phyloP scores from a whole-genome alignment of 2,329 filamentous ascomycete species.

The Trichoderma atrobrunneum region DNA sequence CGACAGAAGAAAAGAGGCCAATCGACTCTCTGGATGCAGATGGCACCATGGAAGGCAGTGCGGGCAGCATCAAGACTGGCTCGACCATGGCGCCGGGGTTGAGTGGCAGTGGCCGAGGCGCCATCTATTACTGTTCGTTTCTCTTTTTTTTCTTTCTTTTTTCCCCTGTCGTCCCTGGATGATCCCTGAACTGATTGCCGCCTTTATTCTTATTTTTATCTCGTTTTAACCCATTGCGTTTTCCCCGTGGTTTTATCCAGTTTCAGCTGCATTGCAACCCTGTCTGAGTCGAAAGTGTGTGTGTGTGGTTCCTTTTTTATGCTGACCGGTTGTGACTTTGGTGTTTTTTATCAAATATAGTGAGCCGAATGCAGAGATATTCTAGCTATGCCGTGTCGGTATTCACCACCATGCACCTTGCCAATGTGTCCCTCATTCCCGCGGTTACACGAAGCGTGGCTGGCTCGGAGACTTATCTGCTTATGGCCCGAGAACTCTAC shows the following conservation, averaged over 20 bases:
- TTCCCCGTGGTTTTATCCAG: background rate
- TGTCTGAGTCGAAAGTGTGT: background rate
- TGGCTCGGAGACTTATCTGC: slow-evolving; percentile 77
- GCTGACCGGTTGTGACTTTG: background rate
- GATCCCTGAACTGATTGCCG: background rate
- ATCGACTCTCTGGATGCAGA: slow-evolving; percentile 29
- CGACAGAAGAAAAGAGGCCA: slow-evolving; percentile 11
- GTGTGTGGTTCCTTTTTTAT: background rate
- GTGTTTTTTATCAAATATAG: slow-evolving; percentile 17
- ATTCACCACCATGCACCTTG: slow-evolving; percentile 73
- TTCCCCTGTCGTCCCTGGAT: background rate
- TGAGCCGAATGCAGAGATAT: slow-evolving; percentile 72
- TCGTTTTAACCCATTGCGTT: background rate
- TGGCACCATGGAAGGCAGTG: slow-evolving; percentile 29
- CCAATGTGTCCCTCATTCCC: slow-evolving; percentile 79
- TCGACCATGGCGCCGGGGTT: slow-evolving; percentile 52
- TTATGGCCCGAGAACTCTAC: slow-evolving; percentile 89
- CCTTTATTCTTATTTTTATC: background rate
- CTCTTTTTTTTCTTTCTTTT: background rate
- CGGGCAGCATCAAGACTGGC: slow-evolving; percentile 40
- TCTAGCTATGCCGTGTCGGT: slow-evolving; percentile 80
- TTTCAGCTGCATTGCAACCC: background rate
- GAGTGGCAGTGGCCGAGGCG: slow-evolving; percentile 57
- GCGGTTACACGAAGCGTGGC: slow-evolving; percentile 69
- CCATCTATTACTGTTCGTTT: slow-evolving; percentile 71